Conservation (phyloP, 495 filamentous ascomycete genomes). For the Bacidia rubella region DNA sequence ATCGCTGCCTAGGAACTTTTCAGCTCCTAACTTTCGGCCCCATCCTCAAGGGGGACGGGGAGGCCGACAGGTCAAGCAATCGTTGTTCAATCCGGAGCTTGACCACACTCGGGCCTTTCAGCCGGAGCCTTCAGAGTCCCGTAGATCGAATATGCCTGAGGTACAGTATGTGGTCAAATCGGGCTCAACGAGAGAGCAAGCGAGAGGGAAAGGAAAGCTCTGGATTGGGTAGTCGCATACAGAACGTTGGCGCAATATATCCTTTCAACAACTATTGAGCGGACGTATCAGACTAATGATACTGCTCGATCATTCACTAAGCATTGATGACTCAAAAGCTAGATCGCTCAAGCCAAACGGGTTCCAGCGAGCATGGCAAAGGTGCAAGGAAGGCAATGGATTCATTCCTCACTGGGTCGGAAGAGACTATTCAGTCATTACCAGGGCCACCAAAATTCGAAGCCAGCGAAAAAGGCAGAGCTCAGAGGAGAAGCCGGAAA, state of each 20-base stretch:
- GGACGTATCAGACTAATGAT: too few species aligned
- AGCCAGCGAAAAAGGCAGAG: too few species aligned
- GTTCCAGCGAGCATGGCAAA: too few species aligned
- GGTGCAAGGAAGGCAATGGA: background rate
- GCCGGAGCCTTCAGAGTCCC: constrained; percentile 10
- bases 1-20: background rate
- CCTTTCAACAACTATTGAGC: background rate
- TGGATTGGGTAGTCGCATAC: constrained; percentile 27
- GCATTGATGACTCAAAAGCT: too few species aligned
- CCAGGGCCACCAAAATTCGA: too few species aligned
- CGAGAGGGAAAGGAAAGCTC: constrained; percentile 31
- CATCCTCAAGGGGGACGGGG: background rate
- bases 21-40: background rate
- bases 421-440: background rate
- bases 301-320: too few species aligned
- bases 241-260: background rate
- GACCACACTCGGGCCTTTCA: constrained; percentile 21
- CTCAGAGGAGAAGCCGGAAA: too few species aligned
- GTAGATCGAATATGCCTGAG: constrained; percentile 10
- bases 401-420: background rate
- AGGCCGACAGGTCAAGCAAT: constrained; percentile 5
- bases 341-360: too few species aligned
- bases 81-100: constrained; percentile 1
- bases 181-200: constrained; percentile 16
- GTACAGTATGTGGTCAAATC: constrained; percentile 20